Percentiles rank a stretch among this genome's conserved stretches.
These are phyloP conservation scores for Polytrichum commune DNA, from an alignment of 225 moss, liverwort and hornwort genomes.

Conservation along the genomic window DNA sequence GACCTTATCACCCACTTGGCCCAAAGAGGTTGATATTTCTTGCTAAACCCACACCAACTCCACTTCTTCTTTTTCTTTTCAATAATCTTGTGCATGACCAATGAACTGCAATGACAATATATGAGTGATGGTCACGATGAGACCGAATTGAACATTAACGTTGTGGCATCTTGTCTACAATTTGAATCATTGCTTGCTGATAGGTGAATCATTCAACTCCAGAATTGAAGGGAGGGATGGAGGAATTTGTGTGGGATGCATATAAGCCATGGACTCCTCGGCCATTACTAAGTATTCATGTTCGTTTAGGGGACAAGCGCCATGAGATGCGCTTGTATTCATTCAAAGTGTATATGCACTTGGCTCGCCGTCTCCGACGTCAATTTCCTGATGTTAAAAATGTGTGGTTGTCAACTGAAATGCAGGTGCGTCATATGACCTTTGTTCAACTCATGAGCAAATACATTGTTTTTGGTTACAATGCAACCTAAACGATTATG, in stretches of 20 bases:
- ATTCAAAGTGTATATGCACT: conserved; percentile 30
- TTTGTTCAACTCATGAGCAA: no score
- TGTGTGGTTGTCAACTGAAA: conserved; percentile 37
- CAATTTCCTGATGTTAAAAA: conserved; percentile 19
- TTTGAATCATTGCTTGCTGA: not conserved
- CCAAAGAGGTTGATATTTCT: not conserved
- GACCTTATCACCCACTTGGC: conserved; percentile 17
- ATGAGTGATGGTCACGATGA: no score
- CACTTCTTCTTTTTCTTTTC: no score
- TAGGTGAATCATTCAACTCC: no score
- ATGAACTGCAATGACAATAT: no score
- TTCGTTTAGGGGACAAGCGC: conserved; percentile 36
- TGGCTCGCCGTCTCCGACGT: conserved; percentile 21
- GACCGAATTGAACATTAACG: not conserved
- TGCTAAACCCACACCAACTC: no score
- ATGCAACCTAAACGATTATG: no score
- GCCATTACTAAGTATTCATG: conserved; percentile 36
- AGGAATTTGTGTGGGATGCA: conserved; percentile 21
- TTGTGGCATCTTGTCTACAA: not conserved
- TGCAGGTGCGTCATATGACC: conserved; percentile 17
- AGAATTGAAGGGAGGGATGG: conserved; percentile 16
- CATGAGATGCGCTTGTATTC: conserved; percentile 34
- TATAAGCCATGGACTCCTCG: conserved; percentile 30
- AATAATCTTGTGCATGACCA: no score
- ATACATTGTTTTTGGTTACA: no score